Evolutionary conservation across 2,329 filamentous ascomycete species (phyloP).

Genomic region (Colletotrichum aenigma): DNA sequence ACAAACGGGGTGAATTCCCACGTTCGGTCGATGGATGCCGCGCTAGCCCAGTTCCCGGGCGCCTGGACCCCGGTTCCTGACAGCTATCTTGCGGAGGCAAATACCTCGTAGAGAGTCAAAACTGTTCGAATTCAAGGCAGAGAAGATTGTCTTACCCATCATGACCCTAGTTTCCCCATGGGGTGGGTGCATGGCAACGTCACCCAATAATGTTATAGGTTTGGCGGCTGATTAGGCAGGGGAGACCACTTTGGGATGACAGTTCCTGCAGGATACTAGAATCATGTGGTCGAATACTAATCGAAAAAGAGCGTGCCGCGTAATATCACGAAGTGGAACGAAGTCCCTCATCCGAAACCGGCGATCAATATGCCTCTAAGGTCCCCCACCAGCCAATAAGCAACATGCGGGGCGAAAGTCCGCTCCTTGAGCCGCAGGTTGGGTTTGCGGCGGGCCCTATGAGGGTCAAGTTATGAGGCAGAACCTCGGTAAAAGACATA

Average conservation of each 20-base stretch:
- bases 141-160: background rate
- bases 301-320: background rate
- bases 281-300: background rate
- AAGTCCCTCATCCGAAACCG: background rate
- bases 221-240: background rate
- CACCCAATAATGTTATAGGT: background rate
- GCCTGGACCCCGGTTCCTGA: background rate
- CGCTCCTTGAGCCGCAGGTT: background rate
- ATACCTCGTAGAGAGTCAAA: background rate
- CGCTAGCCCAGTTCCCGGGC: background rate
- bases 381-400: background rate
- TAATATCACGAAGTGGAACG: background rate
- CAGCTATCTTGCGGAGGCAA: background rate
- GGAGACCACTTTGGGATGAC: background rate
- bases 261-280: background rate
- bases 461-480: background rate
- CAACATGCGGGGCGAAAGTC: background rate
- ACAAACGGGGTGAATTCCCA: background rate
- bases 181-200: background rate
- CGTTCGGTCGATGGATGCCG: rapidly evolving
- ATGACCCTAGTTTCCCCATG: background rate
- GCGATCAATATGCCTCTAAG: background rate
- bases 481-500: background rate
- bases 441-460: background rate
- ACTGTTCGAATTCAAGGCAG: background rate